Base-by-base conservation (phyloP, 768 basidiomycete species). In the Phallus indusiatus region DNA sequence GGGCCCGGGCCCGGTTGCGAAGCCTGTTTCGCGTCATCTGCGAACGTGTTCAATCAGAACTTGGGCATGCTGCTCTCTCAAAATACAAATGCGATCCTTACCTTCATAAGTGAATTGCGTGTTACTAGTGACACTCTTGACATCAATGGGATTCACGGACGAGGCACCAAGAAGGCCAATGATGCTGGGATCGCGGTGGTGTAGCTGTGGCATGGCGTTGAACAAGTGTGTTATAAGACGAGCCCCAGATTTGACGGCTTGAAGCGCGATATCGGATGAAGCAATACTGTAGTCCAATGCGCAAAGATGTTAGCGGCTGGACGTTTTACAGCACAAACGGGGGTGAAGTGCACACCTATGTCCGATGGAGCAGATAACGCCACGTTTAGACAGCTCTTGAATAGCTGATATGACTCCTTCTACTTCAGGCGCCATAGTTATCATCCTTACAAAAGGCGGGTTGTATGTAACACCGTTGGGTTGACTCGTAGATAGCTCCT, bases 141-240 rank as follows among this genome's bases (percentile, higher is more conserved):
- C 51, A 12, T 14, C 16, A 3, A 14, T 69, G 0, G 70, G 70
- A 5, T 76, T 74, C 21, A 77, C 76, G 37, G 85, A 87, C 14
- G 85, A 86, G 46, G 90, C 81, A 24, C 90, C 90, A 55, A 95
- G 73, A 8, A 94, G 78, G 24, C 93, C 93, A 58, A 94, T 91
- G 66, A 94, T 90, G 11, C 89, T 89, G 11, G 93, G 92, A 68
- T 94, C 91, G 35, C 93, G 81, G 68, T 95, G 92, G 68, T 94
- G 88, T 42, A 90, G 71, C 65, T 88, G 88, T 14, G 88, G 88
- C 91, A 93, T 93, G 7, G 91, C 90, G 64, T 95, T 95, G 82
- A 92, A 94, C 22, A 94, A 75, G 71, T 94, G 93, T 0, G 93
- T 94, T 64, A 94, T 90, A 59, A 92, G 81, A n/a, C 83, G 78